Percentiles rank a stretch among this genome's conserved stretches.
Conservation (phyloP, 768 basidiomycete genomes). For the Hydnomerulius pinastri region DNA sequence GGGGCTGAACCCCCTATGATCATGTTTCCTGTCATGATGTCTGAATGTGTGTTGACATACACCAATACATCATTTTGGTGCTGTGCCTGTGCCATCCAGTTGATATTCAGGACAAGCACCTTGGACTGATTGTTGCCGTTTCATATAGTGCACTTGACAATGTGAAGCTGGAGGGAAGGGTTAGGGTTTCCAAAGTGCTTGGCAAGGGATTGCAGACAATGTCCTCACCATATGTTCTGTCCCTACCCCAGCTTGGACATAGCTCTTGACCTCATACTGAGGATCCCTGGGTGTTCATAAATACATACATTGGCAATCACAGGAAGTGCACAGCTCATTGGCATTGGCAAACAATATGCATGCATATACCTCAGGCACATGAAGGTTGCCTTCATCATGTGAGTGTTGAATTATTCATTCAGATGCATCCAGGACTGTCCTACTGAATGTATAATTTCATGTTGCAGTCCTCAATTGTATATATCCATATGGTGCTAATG, state of each 20-base stretch:
- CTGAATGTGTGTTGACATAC: neutral
- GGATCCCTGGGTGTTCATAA: neutral
- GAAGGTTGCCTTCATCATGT: neutral
- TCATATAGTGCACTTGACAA: neutral
- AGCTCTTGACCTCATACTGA: neutral
- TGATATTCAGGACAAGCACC: neutral
- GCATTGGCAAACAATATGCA: neutral
- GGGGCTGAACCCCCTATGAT: neutral
- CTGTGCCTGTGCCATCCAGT: neutral
- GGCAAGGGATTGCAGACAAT: neutral
- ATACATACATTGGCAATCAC: neutral
- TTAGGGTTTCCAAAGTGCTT: neutral
- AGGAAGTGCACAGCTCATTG: neutral
- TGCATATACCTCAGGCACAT: neutral
- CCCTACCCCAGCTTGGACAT: neutral
- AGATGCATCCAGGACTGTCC: neutral
- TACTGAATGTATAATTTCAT: neutral
- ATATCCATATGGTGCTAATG: neutral
- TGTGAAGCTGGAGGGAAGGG: neutral
- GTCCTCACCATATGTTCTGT: neutral
- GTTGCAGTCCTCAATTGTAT: neutral
- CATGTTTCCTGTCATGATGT: neutral
- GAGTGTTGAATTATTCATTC: neutral
- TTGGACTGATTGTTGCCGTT: neutral
- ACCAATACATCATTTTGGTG: neutral